Base-by-base conservation (phyloP, 768 basidiomycete species). In the Mycena albidolilacea region DNA sequence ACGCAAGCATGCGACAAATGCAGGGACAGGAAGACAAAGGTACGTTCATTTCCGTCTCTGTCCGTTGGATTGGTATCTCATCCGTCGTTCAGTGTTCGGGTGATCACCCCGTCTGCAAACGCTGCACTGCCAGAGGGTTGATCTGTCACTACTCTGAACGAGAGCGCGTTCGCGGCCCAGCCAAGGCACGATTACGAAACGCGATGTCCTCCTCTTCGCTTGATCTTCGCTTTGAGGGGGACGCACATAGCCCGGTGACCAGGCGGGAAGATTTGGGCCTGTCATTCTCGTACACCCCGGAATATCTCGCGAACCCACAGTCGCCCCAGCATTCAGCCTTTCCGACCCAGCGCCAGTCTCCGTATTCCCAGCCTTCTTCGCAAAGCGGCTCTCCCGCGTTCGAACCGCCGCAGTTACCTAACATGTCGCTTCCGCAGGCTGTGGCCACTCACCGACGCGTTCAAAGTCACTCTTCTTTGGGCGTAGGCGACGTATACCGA, bases 1-100 rank as follows among this genome's bases (percentile, higher is more conserved):
- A 80, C 85, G 0, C 87, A 88, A 70, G 90, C 90, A 23, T 91
- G 90, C 76, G 86, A 88, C 70, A 88, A 88, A 77, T 91, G 90
- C 76, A 82, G 90, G 19, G 85, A 87, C 69, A 83, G 89, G 35
- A 91, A 91, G 80, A 89, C 88, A 9, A 90, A 90, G 84, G 90
- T 88, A 70, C 48, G 82, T 38, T 9, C 44, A 19, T 14, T 44
- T 44, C 41, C 17, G 69, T 30, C 35, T 48, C 48, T 37, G 11
- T 23, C 7, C 5, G 7, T 3, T 12, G 41, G n/a, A 59, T 38
- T 38, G 37, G 15, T 60, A 44, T 41, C 64, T 30, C 19, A 41
- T 37, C 48, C 21, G 55, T 43, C 37, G 35, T 61, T 21, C 74
- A 91, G 90, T 91, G 90, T 76, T 89, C 88, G 15, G 90, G 90